Base-by-base conservation (phyloP, 495 filamentous ascomycete species). In the Podospora pseudocomata region DNA sequence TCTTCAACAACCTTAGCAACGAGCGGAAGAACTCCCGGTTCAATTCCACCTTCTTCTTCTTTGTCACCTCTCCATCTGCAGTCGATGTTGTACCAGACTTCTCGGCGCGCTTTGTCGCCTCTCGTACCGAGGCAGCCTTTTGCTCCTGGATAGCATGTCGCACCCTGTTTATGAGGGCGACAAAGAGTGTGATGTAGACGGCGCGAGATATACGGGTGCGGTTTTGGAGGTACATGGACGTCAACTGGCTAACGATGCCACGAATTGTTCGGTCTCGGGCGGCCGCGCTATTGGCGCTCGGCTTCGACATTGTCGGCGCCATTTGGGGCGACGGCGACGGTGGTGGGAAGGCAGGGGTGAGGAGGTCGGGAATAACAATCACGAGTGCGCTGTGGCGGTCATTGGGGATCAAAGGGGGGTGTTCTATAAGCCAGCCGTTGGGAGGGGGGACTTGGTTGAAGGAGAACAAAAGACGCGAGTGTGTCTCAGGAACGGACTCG, bases 11-110 rank as follows among this genome's bases (percentile, higher is more conserved):
- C 39, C 89, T 84, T 68, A 93, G 82, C 72, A 99, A 76, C 68
- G 90, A 92, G 75, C 88, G 88, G 81, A 99, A 96, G 84, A 99
- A 99, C 77, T 98, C 95, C 65, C 92, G 86, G 73, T 99, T 97
- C 60, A 99, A 81, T 81, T 96, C 95, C 19, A 97, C 92, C 80
- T 91, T 93, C 82, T 93, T 94, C 74, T 86, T 87, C 71, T 79
- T 73, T 26, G 65, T 68, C 1, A 75, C 72, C 16, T 73, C 79
- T 5, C 74, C 78, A 28, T 79, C 75, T 63, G 76, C 79, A 55
- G 74, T 79, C 28, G 86, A 79, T 11, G 82, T 83, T 49, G 83
- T 87, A 54, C 87, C 89, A 5, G 79, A 82, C 18, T 83, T 82
- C 19, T 83, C 84, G 68, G 82, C 81, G 32, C 86, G 86, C 67